Percentiles rank a stretch among this genome's conserved stretches.
These are phyloP conservation scores for Kalmanozyma brasiliensis DNA, from an alignment of 1,284 basidiomycete genomes.

Conservation along the genomic window DNA sequence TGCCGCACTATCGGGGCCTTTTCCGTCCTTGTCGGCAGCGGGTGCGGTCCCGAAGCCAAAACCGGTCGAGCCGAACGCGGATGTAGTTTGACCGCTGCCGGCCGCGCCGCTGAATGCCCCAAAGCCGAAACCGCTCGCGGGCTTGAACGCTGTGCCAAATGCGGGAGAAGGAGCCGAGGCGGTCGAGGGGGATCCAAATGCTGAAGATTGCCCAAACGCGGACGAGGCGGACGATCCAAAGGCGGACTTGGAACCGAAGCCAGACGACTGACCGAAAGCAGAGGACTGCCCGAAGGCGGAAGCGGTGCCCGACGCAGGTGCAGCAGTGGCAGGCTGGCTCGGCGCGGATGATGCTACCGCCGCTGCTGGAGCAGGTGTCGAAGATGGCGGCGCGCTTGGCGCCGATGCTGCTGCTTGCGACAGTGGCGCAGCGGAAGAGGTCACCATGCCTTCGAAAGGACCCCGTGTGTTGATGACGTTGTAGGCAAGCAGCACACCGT, in stretches of 20 bases:
- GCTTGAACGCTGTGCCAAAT: slow-evolving; percentile 37
- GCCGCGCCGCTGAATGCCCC: slow-evolving; percentile 42
- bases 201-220: slow-evolving; percentile 44
- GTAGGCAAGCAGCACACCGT: slow-evolving; percentile 83
- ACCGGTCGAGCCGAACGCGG: slow-evolving; percentile 46
- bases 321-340: slow-evolving; percentile 10
- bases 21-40: slow-evolving; percentile 23
- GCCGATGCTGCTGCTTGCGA: slow-evolving; percentile 13
- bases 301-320: slow-evolving; percentile 23
- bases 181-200: slow-evolving; percentile 25
- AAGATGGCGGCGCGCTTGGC: not conserved
- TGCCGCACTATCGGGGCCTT: slow-evolving; percentile 12
- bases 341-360: slow-evolving; percentile 13
- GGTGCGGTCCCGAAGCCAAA: slow-evolving; percentile 35
- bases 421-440: slow-evolving; percentile 10
- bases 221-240: slow-evolving; percentile 49
- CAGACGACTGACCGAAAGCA: slow-evolving; percentile 31
- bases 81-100: slow-evolving; percentile 24
- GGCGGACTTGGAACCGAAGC: slow-evolving; percentile 37
- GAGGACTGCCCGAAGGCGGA: slow-evolving; percentile 42
- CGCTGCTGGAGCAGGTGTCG: slow-evolving; percentile 1
- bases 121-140: slow-evolving; percentile 41
- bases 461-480: slow-evolving; percentile 74
- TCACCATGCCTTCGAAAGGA: slow-evolving; percentile 69
- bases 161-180: slow-evolving; percentile 20